Conservation (phyloP, 2,329 filamentous ascomycete species). For the Xylariaceae sp. region DNA sequence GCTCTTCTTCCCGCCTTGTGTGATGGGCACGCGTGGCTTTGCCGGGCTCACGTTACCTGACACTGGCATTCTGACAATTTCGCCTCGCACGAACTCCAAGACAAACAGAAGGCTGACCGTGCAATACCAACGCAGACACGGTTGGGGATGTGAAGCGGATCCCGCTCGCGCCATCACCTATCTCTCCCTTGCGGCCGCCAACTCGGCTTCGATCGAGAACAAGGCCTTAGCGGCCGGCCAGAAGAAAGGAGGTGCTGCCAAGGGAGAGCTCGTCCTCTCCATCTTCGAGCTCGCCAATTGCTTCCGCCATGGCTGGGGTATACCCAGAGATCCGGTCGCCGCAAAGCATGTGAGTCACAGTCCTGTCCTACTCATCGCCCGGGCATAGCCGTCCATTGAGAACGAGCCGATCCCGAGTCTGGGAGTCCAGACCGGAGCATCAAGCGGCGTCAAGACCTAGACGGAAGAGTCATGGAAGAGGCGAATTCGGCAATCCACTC, state of each 20-base stretch:
- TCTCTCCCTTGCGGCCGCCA: conserved; percentile 83
- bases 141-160: conserved; percentile 82
- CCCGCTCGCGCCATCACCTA: conserved; percentile 74
- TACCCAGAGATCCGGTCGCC: conserved; percentile 79
- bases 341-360: conserved; percentile 62
- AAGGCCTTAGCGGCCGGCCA: conserved; percentile 81
- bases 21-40: too few species aligned
- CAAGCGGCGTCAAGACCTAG: not conserved
- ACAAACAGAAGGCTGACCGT: conserved; percentile 24
- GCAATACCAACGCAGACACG: conserved; percentile 60
- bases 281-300: conserved; percentile 94
- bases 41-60: too few species aligned
- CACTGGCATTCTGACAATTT: too few species aligned
- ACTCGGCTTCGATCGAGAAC: conserved; percentile 83
- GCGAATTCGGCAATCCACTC: conserved; percentile 2
- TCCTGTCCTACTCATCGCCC: conserved; percentile 1
- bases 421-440: too few species aligned
- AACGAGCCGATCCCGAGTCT: not conserved
- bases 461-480: conserved; percentile 3
- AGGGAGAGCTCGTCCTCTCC: conserved; percentile 92
- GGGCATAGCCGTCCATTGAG: conserved; percentile 2
- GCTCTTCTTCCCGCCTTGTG: too few species aligned
- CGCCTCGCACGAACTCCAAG: not conserved
- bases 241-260: conserved; percentile 90
- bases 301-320: conserved; percentile 94